Base-by-base conservation (phyloP, 2,329 filamentous ascomycete species). In the Myotisia sp. region DNA sequence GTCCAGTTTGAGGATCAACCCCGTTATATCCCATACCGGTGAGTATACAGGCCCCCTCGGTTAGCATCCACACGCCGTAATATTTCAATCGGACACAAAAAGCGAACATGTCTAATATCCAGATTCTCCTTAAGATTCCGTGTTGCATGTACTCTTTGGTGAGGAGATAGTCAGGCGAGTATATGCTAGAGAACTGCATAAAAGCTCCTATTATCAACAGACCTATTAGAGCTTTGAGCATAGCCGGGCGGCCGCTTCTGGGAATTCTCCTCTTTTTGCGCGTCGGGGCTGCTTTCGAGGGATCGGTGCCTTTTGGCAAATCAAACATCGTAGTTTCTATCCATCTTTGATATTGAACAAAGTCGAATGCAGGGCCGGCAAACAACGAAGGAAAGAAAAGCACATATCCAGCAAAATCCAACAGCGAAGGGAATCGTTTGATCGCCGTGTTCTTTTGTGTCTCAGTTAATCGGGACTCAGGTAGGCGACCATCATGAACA, bases 241-340 rank as follows among this genome's bases (percentile, higher is more conserved):
- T 68, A 29, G 90, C 90, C 1, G 90, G 87, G 0, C 75, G 83
- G 30, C 78, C 85, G 50, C 86, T 95, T 39, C 86, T 76, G 23
- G 90, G 90, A 37, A 95, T 94, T 60, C 78, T 86, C 48, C 86
- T 76, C 68, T 84, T 84, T 65, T 86, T 90, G 30, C 85, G 74
- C 1, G 85, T 92, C 1, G 78, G 77, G 4, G 90, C 81, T 37
- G 78, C 82, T 58, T 87, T 92, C 17, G 79, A 68, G 1, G 85
- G 83, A 47, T 93, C 85, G n/a, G 79, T 70, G 7, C 76, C 77
- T 1, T 77, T 67, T 1, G 85, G 82, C 2, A 92, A 66, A 21
- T 92, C 79, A 54, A 98, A 98, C 77, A 98, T 92, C 44, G 77
- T 79, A 2, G 84, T 92, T 48, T 92, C 84, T 43, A 98, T 77